A percentile compares a stretch with the other conserved stretches of the same genome.
These are phyloP conservation scores for Furcasterigmium furcatum DNA, from an alignment of 2,329 filamentous ascomycete species.

Conservation along the genomic window DNA sequence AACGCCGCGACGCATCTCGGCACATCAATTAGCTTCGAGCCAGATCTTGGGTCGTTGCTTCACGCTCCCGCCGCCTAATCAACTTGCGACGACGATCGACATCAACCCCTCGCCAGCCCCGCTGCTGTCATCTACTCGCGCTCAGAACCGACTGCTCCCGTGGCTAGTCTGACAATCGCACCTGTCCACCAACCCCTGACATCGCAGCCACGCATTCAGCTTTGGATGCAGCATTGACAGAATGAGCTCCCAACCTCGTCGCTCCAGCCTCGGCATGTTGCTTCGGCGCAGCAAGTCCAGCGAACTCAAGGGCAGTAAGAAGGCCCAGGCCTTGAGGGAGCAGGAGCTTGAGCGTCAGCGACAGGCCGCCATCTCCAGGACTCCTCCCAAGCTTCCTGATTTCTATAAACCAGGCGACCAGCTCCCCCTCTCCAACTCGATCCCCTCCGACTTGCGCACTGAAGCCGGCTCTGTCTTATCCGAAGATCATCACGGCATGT, in stretches of 20 bases:
- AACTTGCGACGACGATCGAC: no score
- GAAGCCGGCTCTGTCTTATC: slow-evolving; percentile 61
- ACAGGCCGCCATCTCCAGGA: slow-evolving; percentile 40
- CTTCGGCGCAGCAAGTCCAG: slow-evolving; percentile 67
- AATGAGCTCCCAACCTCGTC: slow-evolving; percentile 32
- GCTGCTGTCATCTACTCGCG: no score
- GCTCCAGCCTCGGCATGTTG: slow-evolving; percentile 54
- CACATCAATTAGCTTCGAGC: no score
- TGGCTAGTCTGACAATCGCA: no score
- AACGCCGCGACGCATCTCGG: no score
- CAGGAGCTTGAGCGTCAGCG: slow-evolving; percentile 49
- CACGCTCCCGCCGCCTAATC: no score
- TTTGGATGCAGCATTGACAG: slow-evolving; percentile 1
- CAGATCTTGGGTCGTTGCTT: no score
- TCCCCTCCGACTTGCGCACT: slow-evolving; percentile 53
- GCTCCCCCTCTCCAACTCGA: slow-evolving; percentile 41
- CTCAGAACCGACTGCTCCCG: no score
- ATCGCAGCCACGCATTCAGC: no score
- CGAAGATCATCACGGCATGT: slow-evolving; percentile 33
- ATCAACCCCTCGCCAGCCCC: no score
- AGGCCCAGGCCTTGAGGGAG: slow-evolving; percentile 51
- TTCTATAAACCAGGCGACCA: slow-evolving; percentile 46
- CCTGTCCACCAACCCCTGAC: no score
- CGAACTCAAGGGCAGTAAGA: slow-evolving; percentile 59
- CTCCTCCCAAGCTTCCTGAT: slow-evolving; percentile 49